These are phyloP conservation scores for Anthostomella pinea DNA, from an alignment of 2,329 filamentous ascomycete species.

Conservation along the genomic window DNA sequence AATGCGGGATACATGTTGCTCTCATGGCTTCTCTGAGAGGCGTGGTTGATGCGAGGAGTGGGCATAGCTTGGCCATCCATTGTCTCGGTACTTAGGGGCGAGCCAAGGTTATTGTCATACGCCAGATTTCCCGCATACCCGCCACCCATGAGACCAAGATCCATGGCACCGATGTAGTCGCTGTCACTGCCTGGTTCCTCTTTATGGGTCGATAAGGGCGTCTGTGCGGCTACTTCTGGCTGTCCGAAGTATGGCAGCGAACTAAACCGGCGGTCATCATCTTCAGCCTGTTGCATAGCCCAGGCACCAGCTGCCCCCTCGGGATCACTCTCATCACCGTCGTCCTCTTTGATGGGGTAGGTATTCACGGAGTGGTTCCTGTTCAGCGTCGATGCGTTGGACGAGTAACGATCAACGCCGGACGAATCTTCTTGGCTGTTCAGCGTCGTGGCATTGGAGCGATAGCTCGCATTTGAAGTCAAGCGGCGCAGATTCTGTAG, in stretches of 20 bases:
- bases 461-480: slow-evolving; percentile 38
- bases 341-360: slow-evolving; percentile 38
- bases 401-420: slow-evolving; percentile 39
- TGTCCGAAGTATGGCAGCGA: slow-evolving; percentile 48
- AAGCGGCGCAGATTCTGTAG: slow-evolving; percentile 43
- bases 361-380: slow-evolving; percentile 36
- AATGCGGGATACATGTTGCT: slow-evolving; percentile 43
- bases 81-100: slow-evolving; percentile 36
- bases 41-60: slow-evolving; percentile 38
- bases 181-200: slow-evolving; percentile 65
- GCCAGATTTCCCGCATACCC: slow-evolving; percentile 57
- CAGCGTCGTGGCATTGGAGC: slow-evolving; percentile 48
- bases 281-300: slow-evolving; percentile 80
- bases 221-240: slow-evolving; percentile 32
- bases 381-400: slow-evolving; percentile 40
- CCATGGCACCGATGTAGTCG: slow-evolving; percentile 68
- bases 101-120: slow-evolving; percentile 48
- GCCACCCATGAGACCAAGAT: slow-evolving; percentile 72
- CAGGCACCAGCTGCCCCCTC: slow-evolving; percentile 82
- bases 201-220: slow-evolving; percentile 43
- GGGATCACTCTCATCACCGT: slow-evolving; percentile 77
- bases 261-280: slow-evolving; percentile 66
- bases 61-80: slow-evolving; percentile 48
- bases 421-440: slow-evolving; percentile 34
- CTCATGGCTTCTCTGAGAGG: slow-evolving; percentile 39